phyloP scores from a whole-genome alignment of 2,329 filamentous ascomycete species.

The Pyrenophora graminea region DNA sequence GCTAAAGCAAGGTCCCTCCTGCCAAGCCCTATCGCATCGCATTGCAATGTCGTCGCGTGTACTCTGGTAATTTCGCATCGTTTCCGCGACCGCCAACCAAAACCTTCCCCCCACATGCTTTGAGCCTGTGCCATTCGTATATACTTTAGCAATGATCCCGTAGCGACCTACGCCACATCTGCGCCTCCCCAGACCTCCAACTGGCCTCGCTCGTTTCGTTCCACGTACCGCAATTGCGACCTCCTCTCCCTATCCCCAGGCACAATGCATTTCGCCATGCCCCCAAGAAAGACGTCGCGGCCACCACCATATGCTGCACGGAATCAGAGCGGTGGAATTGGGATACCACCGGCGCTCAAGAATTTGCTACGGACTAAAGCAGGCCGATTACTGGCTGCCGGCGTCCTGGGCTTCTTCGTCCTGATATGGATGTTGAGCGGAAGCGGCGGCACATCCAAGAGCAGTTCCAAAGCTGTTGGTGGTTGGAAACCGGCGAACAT shows the following conservation, averaged over 20 bases:
- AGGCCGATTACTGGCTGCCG: constrained; percentile 62
- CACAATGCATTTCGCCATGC: constrained; percentile 83
- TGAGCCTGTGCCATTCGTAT: background rate
- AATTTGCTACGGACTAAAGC: constrained; percentile 57
- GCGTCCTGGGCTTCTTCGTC: constrained; percentile 60
- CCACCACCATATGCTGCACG: constrained; percentile 71
- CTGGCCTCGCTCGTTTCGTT: constrained; percentile 30
- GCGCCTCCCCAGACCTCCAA: constrained; percentile 5
- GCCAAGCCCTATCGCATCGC: constrained; percentile 21
- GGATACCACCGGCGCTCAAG: constrained; percentile 53
- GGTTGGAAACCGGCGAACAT: constrained; percentile 23
- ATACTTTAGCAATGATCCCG: constrained; percentile 20
- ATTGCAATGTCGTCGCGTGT: constrained; percentile 20
- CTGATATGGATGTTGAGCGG: constrained; percentile 44
- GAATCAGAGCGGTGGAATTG: constrained; percentile 49
- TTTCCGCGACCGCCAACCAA: constrained; percentile 13
- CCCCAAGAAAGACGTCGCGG: constrained; percentile 80
- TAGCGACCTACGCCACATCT: constrained; percentile 14
- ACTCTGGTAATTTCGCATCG: constrained; percentile 16
- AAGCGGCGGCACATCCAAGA: constrained; percentile 25
- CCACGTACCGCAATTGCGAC: constrained; percentile 8
- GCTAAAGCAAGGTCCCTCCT: constrained; percentile 21
- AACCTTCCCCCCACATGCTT: constrained; percentile 1
- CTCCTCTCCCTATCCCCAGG: constrained; percentile 21
- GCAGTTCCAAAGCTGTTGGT: constrained; percentile 12